phyloP scores from a whole-genome alignment of 169 alveolate genomes.

The Perkinsus olseni region DNA sequence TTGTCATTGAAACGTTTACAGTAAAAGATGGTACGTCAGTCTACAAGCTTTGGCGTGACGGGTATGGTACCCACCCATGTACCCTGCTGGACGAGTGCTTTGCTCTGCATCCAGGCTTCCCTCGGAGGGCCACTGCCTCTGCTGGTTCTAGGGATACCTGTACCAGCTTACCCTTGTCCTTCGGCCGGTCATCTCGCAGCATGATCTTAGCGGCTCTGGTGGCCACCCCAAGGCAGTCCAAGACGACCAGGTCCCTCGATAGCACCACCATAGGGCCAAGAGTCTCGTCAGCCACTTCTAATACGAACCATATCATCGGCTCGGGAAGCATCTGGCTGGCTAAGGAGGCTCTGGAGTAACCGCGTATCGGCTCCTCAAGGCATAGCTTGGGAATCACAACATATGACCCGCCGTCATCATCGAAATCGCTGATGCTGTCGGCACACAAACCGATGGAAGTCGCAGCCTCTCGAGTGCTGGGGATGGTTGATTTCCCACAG shows the following conservation, averaged over 20 bases:
- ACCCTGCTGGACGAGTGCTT: background rate
- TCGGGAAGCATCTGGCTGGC: background rate
- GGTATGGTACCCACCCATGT: background rate
- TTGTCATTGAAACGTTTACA: background rate
- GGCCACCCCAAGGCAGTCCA: background rate
- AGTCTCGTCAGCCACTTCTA: background rate
- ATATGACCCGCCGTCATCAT: background rate
- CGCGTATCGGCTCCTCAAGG: background rate
- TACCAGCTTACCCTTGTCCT: background rate
- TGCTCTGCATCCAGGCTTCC: background rate
- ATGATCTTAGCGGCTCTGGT: background rate
- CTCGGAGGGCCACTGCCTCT: background rate
- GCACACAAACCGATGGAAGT: background rate
- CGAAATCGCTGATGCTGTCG: background rate
- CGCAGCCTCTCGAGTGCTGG: background rate
- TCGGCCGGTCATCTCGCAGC: background rate
- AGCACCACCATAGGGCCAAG: background rate
- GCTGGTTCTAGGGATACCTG: background rate
- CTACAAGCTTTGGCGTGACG: background rate
- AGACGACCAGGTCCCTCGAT: background rate
- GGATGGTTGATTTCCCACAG: background rate
- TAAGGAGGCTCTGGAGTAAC: background rate
- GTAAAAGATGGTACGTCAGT: background rate
- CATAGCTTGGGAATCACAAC: background rate
- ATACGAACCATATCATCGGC: background rate